phyloP scores from a whole-genome alignment of 192 early-diverging fungal genomes.

The Cladochytrium replicatum region DNA sequence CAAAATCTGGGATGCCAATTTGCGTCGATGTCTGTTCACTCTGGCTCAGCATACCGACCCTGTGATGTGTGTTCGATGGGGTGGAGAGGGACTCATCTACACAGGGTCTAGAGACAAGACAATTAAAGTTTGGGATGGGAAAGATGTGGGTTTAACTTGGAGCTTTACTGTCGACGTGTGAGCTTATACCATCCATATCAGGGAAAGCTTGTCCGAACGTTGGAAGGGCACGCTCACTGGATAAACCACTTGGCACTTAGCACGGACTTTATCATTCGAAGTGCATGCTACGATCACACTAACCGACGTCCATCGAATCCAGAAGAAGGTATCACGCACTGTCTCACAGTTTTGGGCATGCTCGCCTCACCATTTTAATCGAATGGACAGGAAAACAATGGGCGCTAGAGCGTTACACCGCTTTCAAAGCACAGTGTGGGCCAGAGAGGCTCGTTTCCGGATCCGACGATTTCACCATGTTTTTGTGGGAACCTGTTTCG shows the following conservation, averaged over 20 bases:
- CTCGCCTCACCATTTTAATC: too few relatives aligned
- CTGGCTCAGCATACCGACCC: constrained; percentile 86
- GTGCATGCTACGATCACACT: constrained; percentile 84
- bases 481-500: constrained; percentile 96
- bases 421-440: constrained; percentile 48
- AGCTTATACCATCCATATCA: constrained; percentile 19
- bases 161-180: neutral
- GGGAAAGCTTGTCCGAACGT: constrained; percentile 73
- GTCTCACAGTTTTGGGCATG: too few relatives aligned
- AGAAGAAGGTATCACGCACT: too few relatives aligned
- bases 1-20: constrained; percentile 83
- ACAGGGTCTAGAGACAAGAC: constrained; percentile 87
- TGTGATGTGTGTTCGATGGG: constrained; percentile 95
- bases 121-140: constrained; percentile 87
- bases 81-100: constrained; percentile 89
- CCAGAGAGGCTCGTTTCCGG: constrained; percentile 82
- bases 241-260: constrained; percentile 87
- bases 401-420: constrained; percentile 72
- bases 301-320: constrained; percentile 43
- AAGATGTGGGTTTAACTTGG: too few relatives aligned
- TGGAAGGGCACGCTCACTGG: constrained; percentile 94
- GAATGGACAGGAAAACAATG: too few relatives aligned
- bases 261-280: constrained; percentile 84
- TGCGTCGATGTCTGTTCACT: constrained; percentile 61
- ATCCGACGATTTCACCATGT: constrained; percentile 97